Percentiles rank a stretch among this genome's conserved stretches.
Conservation (phyloP, 225 moss, liverwort and hornwort genomes). For the Pseudisothecium myosuroides region DNA sequence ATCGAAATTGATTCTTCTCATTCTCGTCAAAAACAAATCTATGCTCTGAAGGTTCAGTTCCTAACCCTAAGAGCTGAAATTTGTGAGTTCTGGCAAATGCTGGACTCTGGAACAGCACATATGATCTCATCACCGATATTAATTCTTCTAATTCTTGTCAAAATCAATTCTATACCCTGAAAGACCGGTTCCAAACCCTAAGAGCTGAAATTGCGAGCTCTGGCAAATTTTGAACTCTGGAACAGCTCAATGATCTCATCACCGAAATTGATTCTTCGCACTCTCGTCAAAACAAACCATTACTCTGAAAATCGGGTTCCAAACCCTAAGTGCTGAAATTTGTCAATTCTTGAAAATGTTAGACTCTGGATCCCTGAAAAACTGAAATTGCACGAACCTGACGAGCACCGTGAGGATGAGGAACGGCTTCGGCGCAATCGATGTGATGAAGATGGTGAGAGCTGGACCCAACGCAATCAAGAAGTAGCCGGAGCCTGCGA, state of each 20-base stretch:
- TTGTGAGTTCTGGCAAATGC: background rate
- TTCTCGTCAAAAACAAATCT: background rate
- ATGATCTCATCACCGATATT: background rate
- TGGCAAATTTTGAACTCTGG: background rate
- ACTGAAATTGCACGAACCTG: background rate
- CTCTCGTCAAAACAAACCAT: background rate
- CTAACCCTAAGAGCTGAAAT: background rate
- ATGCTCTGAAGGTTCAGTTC: background rate
- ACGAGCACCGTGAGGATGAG: conserved; percentile 67
- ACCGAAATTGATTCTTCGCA: background rate
- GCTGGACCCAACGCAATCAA: conserved; percentile 57
- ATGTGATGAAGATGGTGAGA: conserved; percentile 31
- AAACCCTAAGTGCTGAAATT: background rate
- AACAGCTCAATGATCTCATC: background rate
- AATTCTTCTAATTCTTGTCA: background rate
- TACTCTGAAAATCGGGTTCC: background rate
- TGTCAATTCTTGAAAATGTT: background rate
- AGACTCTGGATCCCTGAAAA: background rate
- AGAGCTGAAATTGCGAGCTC: background rate
- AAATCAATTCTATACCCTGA: background rate
- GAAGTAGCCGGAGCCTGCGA: conserved; percentile 65
- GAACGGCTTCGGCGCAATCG: conserved; percentile 59
- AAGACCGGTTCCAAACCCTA: background rate
- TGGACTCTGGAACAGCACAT: background rate
- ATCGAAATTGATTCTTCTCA: background rate